phyloP scores from a whole-genome alignment of 139 green algal species.

The Marvania coccoides region DNA sequence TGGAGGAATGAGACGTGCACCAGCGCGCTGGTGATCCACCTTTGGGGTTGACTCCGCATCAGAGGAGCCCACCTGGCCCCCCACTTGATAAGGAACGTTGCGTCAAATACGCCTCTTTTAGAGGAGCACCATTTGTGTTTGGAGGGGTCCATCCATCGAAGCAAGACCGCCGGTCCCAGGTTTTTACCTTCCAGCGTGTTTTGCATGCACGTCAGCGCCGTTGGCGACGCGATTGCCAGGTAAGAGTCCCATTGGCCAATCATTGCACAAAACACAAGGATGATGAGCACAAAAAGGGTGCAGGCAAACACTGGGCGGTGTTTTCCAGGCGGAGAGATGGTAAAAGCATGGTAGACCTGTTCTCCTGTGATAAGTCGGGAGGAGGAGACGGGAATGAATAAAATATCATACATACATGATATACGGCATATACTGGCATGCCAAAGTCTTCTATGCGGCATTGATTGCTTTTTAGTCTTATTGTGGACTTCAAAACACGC shows the following conservation, averaged over 20 bases:
- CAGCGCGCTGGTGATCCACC: slow-evolving; percentile 47
- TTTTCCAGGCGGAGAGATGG: background rate
- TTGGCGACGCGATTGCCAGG: background rate
- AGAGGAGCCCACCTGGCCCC: slow-evolving; percentile 26
- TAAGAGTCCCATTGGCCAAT: background rate
- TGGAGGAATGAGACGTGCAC: slow-evolving; percentile 54
- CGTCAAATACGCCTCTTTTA: slow-evolving; percentile 11
- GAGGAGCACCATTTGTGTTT: slow-evolving; percentile 18
- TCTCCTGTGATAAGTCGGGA: background rate
- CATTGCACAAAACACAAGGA: background rate
- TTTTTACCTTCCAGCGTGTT: background rate
- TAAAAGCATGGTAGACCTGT: background rate
- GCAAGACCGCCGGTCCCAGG: background rate
- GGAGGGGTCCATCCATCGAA: slow-evolving; percentile 22
- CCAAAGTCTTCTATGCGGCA: too few relatives aligned
- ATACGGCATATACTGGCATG: too few relatives aligned
- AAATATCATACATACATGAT: too few relatives aligned
- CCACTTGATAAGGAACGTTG: slow-evolving; percentile 35
- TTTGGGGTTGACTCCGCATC: slow-evolving; percentile 25
- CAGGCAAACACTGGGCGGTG: background rate
- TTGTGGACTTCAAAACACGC: too few relatives aligned
- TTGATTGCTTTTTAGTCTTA: too few relatives aligned
- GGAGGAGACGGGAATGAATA: too few relatives aligned
- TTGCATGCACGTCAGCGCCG: background rate
- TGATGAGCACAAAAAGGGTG: background rate